A percentile compares a stretch with the other conserved stretches of the same genome.
These are phyloP conservation scores for Shiraia sp. DNA, from an alignment of 2,329 filamentous ascomycete genomes.

Conservation along the genomic window DNA sequence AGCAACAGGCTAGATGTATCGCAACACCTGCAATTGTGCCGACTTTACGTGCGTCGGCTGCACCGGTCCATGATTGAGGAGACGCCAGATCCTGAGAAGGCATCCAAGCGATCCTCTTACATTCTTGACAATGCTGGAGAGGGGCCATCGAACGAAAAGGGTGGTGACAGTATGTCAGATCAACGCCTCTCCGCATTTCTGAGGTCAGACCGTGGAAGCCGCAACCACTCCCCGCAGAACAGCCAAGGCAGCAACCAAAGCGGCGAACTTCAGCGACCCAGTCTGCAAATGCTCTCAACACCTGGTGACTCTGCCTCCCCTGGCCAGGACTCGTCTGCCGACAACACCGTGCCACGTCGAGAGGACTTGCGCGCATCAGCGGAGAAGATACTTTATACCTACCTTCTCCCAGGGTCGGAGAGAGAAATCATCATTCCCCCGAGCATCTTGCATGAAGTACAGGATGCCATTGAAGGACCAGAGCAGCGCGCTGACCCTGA, in stretches of 20 bases:
- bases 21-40: slow-evolving; percentile 96
- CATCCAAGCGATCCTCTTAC: slow-evolving; percentile 82
- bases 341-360: slow-evolving; percentile 48
- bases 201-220: slow-evolving; percentile 59
- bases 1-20: slow-evolving; percentile 91
- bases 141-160: slow-evolving; percentile 65
- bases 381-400: slow-evolving; percentile 99
- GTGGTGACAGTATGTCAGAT: slow-evolving; percentile 68
- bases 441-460: slow-evolving; percentile 83
- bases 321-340: slow-evolving; percentile 38
- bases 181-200: slow-evolving; percentile 91
- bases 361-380: slow-evolving; percentile 91
- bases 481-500: slow-evolving; percentile 93
- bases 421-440: slow-evolving; percentile 93
- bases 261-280: slow-evolving; percentile 58
- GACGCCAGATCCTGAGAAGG: slow-evolving; percentile 86
- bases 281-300: slow-evolving; percentile 70
- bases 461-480: slow-evolving; percentile 78
- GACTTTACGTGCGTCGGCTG: slow-evolving; percentile 94
- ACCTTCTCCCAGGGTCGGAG: slow-evolving; percentile 90
- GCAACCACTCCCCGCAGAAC: slow-evolving; percentile 52
- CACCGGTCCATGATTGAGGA: slow-evolving; percentile 90
- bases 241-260: slow-evolving; percentile 58
- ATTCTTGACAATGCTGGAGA: slow-evolving; percentile 70
- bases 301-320: slow-evolving; percentile 60